These are phyloP conservation scores for Polygonum maritimum DNA, from an alignment of 148 eudicot genomes.

Conservation along the genomic window DNA sequence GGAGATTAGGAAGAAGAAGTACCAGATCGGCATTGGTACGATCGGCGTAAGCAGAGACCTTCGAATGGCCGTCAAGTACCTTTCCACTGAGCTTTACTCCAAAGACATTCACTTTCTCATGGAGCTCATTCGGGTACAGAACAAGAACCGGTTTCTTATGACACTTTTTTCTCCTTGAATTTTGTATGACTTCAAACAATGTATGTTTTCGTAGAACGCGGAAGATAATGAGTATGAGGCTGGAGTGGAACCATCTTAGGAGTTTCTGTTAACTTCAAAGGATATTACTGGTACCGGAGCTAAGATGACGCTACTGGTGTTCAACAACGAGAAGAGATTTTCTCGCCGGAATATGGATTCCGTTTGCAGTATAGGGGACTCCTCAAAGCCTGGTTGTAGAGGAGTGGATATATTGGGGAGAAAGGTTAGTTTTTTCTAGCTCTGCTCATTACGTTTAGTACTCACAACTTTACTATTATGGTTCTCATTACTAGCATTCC, in stretches of 20 bases:
- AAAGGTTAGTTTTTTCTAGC: conserved; percentile 28
- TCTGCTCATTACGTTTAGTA: neutral
- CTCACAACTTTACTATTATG: neutral
- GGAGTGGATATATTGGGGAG: conserved; percentile 58
- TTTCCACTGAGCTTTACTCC: conserved; percentile 50
- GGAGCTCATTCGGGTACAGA: conserved; percentile 52
- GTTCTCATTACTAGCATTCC: neutral
- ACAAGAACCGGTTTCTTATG: neutral
- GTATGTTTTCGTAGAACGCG: conserved; percentile 41
- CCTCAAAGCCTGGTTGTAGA: conserved; percentile 62
- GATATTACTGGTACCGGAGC: conserved; percentile 63
- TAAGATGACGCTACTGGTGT: conserved; percentile 49
- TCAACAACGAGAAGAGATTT: conserved; percentile 65
- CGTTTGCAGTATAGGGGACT: conserved; percentile 55
- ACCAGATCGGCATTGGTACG: conserved; percentile 40
- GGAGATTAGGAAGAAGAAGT: conserved; percentile 36
- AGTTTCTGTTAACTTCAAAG: conserved; percentile 49
- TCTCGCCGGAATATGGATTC: conserved; percentile 50
- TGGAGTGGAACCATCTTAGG: conserved; percentile 54
- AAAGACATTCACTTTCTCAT: conserved; percentile 33
- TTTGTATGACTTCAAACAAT: neutral
- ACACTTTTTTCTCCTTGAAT: neutral
- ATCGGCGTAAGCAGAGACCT: conserved; percentile 30
- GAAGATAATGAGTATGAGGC: conserved; percentile 62
- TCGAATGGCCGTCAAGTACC: conserved; percentile 41